Conservation (phyloP, 2,329 filamentous ascomycete species). For the Bisporella sp. region DNA sequence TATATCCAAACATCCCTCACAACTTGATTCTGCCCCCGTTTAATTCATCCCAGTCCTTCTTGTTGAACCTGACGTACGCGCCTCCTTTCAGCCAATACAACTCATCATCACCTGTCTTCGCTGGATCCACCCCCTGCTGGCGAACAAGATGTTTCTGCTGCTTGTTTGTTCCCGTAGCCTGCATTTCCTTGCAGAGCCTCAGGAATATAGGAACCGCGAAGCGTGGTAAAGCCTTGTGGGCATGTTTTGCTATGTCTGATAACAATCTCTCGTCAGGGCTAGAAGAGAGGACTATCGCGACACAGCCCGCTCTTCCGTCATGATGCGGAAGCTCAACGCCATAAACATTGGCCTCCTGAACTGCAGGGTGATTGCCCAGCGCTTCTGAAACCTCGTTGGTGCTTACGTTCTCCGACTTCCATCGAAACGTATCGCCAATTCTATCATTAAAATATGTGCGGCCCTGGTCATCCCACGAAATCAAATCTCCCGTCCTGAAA, state of each 20-base stretch:
- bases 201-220: constrained; percentile 77
- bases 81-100: constrained; percentile 54
- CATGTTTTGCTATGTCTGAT: constrained; percentile 54
- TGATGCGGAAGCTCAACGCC: constrained; percentile 73
- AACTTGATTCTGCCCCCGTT: constrained; percentile 56
- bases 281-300: constrained; percentile 56
- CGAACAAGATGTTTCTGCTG: constrained; percentile 73
- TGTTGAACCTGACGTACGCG: constrained; percentile 60
- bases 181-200: constrained; percentile 52
- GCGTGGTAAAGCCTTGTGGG: constrained; percentile 51
- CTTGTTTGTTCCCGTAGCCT: constrained; percentile 80
- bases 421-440: constrained; percentile 71
- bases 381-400: constrained; percentile 76
- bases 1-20: constrained; percentile 4
- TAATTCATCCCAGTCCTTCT: constrained; percentile 62
- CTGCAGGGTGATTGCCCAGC: constrained; percentile 56
- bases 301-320: constrained; percentile 79
- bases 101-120: constrained; percentile 38
- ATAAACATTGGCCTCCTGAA: constrained; percentile 81
- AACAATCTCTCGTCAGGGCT: constrained; percentile 40
- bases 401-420: constrained; percentile 80
- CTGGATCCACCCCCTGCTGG: constrained; percentile 66
- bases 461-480: constrained; percentile 65
- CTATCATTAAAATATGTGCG: constrained; percentile 75
- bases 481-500: constrained; percentile 78